Conservation (phyloP, 2,329 filamentous ascomycete genomes). For the Colletotrichum nymphaeae region DNA sequence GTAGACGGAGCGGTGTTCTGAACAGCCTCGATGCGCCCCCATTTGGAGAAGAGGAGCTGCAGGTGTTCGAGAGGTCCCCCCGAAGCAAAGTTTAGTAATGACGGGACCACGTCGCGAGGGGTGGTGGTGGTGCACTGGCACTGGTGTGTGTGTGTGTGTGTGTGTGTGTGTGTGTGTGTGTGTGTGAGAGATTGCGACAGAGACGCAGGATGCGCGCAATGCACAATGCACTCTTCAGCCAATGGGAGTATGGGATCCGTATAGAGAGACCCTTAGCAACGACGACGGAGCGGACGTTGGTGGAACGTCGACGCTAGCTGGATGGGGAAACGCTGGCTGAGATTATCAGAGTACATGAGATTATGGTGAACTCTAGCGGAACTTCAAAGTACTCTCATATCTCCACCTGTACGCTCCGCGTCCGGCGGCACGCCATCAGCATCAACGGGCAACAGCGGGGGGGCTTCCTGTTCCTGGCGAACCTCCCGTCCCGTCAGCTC, state of each 20-base stretch:
- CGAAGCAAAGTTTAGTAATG: constrained; percentile 24
- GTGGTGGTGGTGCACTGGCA: not conserved
- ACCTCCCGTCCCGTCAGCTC: not conserved
- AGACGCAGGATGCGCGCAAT: constrained; percentile 6
- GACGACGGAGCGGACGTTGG: not conserved
- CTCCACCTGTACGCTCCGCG: not conserved
- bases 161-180: not conserved
- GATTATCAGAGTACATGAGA: not conserved
- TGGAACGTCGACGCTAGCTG: constrained; percentile 19
- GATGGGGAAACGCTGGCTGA: not conserved
- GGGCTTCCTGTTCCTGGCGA: not conserved
- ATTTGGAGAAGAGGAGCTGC: constrained; percentile 6
- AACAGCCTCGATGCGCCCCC: constrained; percentile 12
- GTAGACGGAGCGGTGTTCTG: constrained; percentile 13
- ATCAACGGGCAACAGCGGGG: constrained; percentile 13
- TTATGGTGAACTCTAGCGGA: fast-evolving
- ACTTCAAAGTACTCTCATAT: not conserved
- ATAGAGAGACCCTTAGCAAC: not conserved
- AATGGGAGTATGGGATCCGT: not conserved
- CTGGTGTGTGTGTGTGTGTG: not conserved
- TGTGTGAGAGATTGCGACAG: constrained; percentile 28
- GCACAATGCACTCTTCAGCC: not conserved
- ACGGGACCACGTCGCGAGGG: constrained; percentile 19
- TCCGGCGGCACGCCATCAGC: not conserved
- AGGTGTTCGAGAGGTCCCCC: not conserved